Evolutionary conservation across 208 protist genomes (phyloP).

Genomic region (Leishmania braziliensis): DNA sequence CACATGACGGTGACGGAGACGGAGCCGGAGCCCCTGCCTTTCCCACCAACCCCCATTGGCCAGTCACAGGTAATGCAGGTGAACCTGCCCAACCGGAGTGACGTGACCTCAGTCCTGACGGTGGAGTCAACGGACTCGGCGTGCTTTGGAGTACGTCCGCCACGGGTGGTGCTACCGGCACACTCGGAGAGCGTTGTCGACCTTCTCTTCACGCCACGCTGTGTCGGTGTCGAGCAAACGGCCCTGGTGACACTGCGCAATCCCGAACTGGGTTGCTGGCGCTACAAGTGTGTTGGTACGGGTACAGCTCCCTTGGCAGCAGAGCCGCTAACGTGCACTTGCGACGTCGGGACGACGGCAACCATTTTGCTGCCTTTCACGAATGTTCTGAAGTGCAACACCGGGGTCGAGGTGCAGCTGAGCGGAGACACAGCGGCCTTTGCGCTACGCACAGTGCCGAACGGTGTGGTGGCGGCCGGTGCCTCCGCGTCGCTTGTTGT

Average conservation of each 20-base stretch:
- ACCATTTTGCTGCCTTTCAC: conserved; percentile 59
- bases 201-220: conserved; percentile 82
- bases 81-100: conserved; percentile 79
- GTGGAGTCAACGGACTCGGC: conserved; percentile 65
- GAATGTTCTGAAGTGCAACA: conserved; percentile 75
- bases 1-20: conserved; percentile 75
- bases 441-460: conserved; percentile 29
- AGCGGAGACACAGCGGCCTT: conserved; percentile 37
- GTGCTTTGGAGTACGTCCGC: conserved; percentile 63
- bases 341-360: conserved; percentile 48
- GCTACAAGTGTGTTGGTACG: conserved; percentile 70
- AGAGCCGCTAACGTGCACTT: conserved; percentile 47
- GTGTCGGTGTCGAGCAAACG: conserved; percentile 59
- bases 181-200: conserved; percentile 55
- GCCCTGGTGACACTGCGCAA: conserved; percentile 63
- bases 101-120: conserved; percentile 45
- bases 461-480: conserved; percentile 42
- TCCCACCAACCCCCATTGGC: conserved; percentile 78
- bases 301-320: conserved; percentile 60
- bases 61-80: conserved; percentile 50
- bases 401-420: conserved; percentile 39
- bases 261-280: conserved; percentile 77
- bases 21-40: conserved; percentile 65
- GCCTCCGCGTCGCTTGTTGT: conserved; percentile 49
- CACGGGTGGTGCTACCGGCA: conserved; percentile 51